Conservation (phyloP, 164 flowering plant genomes). For the Litsea cubeba region DNA sequence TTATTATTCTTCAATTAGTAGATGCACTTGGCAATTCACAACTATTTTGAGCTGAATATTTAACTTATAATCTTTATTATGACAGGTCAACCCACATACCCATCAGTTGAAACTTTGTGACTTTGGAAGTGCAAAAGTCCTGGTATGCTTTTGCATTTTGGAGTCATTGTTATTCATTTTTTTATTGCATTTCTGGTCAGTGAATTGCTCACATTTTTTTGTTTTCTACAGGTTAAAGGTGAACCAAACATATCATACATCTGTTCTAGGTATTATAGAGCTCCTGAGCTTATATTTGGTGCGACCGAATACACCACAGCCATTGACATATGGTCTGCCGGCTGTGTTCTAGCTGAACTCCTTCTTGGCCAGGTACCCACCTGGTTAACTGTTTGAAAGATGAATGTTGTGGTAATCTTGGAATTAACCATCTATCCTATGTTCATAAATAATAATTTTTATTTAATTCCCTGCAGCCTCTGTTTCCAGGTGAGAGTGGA, state of each 20-base stretch:
- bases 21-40: background rate
- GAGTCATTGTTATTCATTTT: background rate
- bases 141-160: constrained; percentile 30
- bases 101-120: constrained; percentile 63
- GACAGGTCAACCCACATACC: constrained; percentile 60
- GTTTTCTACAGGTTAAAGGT: constrained; percentile 39
- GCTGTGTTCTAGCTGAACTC: constrained; percentile 66
- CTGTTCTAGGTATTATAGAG: constrained; percentile 63
- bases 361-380: constrained; percentile 45
- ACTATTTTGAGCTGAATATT: background rate
- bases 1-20: too few relatives aligned
- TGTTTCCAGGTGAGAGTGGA: constrained; percentile 70
- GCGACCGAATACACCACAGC: constrained; percentile 64
- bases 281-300: constrained; percentile 70
- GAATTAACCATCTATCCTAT: background rate
- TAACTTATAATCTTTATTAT: background rate
- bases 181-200: background rate
- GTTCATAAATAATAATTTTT: background rate
- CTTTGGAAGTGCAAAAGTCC: constrained; percentile 66
- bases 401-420: background rate
- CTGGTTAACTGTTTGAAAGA: background rate
- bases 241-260: constrained; percentile 64
- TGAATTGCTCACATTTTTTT: background rate
- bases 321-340: constrained; percentile 75
- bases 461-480: constrained; percentile 33